These are phyloP conservation scores for Plenodomus lindquistii DNA, from an alignment of 2,329 filamentous ascomycete species.

Conservation along the genomic window DNA sequence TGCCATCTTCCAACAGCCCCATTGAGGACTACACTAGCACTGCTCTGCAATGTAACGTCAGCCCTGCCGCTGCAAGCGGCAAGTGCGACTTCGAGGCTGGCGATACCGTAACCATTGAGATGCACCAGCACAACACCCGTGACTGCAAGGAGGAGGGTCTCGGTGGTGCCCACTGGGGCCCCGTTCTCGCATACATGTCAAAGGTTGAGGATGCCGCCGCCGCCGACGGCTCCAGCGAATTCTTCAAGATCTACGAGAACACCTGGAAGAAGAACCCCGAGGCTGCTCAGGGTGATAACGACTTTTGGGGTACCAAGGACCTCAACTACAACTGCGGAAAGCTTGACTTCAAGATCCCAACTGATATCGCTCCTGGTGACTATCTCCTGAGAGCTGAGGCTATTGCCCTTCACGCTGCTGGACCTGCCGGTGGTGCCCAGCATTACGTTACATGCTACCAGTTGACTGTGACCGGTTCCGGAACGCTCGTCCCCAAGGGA, in stretches of 20 bases:
- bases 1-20: slow-evolving; percentile 33
- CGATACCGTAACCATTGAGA: slow-evolving; percentile 35
- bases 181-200: slow-evolving; percentile 57
- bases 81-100: slow-evolving; percentile 32
- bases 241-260: slow-evolving; percentile 54
- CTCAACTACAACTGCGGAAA: slow-evolving; percentile 46
- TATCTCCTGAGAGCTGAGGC: slow-evolving; percentile 53
- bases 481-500: slow-evolving; percentile 41
- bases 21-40: slow-evolving; percentile 36
- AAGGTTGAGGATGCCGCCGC: slow-evolving; percentile 45
- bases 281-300: slow-evolving; percentile 46
- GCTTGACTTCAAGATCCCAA: slow-evolving; percentile 42
- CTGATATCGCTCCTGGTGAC: slow-evolving; percentile 47
- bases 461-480: slow-evolving; percentile 45
- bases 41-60: slow-evolving; percentile 36
- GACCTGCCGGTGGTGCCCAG: slow-evolving; percentile 46
- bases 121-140: slow-evolving; percentile 34
- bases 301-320: slow-evolving; percentile 48
- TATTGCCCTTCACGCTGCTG: slow-evolving; percentile 51
- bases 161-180: slow-evolving; percentile 54
- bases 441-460: slow-evolving; percentile 53
- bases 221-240: slow-evolving; percentile 53
- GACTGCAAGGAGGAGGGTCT: slow-evolving; percentile 28
- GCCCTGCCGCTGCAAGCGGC: slow-evolving; percentile 27
- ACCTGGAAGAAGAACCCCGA: slow-evolving; percentile 39